Evolutionary conservation across 164 flowering plant species (phyloP), one percentile per base, ranked within the genome.

Genomic region (Aristolochia californica): DNA sequence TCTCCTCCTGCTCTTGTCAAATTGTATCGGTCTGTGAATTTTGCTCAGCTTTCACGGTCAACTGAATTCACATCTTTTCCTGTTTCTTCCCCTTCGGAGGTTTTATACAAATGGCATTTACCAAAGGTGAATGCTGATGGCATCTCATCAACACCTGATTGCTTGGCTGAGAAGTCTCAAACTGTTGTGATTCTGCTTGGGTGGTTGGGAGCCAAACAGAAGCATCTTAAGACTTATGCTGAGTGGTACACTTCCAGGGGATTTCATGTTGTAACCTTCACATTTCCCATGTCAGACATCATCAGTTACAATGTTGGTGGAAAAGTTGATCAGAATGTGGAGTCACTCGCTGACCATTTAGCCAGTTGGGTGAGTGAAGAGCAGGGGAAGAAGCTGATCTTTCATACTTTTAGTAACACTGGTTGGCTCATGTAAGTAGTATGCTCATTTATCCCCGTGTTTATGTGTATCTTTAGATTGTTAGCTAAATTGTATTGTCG

Each of bases 171-270:
- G 24, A 89, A 87, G 68, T 76, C 87, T 44, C 74, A 70, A 69
- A 90, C 93, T 0, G 95, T 90, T 23, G 97, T 94, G 49, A 89
- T 94, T 66, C 75, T 94, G 74, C 83, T 94, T 14, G 99, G 99
- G 58, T 94, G 97, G 99, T 72, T 94, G 72, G 99, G 99, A 27
- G 84, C 99, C 15, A 86, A 82, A 76, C 97, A 94, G 78, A 90
- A 83, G 64, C 99, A 94, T 78, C 73, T 94, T 55, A 84, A 77
- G 60, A 81, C 67, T 73, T 94, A 90, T 77, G 97, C 97, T 17
- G 96, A 90, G 52, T 90, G 91, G 95, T 90, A 94, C 60, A 84
- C 97, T 26, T 83, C 96, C 7, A 90, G 78, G 74, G 97, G 99
- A 1, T 94, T 75, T 74, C 91, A 94, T 78, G 97, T 53, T 21